Evolutionary conservation across 2,329 filamentous ascomycete species (phyloP).

Genomic region (Bretziella fagacearum): DNA sequence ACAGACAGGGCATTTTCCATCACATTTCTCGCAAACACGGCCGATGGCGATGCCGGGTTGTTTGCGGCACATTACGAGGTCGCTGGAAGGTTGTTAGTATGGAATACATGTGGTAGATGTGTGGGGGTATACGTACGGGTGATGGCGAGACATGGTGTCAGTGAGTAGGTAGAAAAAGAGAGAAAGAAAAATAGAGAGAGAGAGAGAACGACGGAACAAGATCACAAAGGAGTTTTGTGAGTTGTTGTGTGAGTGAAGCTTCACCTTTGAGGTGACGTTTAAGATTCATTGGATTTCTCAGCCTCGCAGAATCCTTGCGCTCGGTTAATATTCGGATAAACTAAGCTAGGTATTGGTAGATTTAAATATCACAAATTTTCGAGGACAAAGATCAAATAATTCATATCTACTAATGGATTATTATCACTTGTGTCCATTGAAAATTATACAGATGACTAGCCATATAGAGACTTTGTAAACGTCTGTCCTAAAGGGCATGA

Average conservation of each 20-base stretch:
- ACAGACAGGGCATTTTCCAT: conserved; percentile 98
- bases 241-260: neutral
- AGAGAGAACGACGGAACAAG: neutral
- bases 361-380: neutral
- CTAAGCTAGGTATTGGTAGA: neutral
- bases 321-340: conserved; percentile 8
- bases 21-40: conserved; percentile 98
- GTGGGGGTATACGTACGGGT: conserved; percentile 46
- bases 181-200: neutral
- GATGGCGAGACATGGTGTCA: conserved; percentile 69
- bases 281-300: neutral
- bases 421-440: no score
- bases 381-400: no score
- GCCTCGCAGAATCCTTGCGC: conserved; percentile 7
- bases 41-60: conserved; percentile 95
- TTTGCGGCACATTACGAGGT: conserved; percentile 99
- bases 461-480: neutral
- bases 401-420: neutral
- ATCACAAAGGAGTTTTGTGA: no score
- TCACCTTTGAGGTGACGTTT: neutral
- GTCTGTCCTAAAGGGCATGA: no score
- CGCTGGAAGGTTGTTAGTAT: conserved; percentile 30
- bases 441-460: neutral
- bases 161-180: neutral
- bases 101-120: neutral